These are phyloP conservation scores for Ophiostoma sp. DNA, from an alignment of 2,329 filamentous ascomycete genomes.

Conservation along the genomic window DNA sequence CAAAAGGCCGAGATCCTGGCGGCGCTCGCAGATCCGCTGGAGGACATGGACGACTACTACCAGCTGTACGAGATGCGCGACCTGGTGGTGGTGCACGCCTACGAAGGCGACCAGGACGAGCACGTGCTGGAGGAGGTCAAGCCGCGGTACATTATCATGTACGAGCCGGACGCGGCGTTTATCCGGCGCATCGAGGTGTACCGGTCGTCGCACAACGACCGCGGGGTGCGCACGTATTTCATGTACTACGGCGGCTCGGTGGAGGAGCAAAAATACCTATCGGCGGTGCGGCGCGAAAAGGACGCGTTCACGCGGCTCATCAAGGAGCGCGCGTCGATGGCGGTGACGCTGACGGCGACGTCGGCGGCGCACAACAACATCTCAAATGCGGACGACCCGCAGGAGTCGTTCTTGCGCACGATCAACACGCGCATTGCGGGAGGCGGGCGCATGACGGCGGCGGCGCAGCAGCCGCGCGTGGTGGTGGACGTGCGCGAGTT, in stretches of 20 bases:
- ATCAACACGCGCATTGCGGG: slow-evolving; percentile 96
- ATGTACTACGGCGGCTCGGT: slow-evolving; percentile 94
- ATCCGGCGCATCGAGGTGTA: slow-evolving; percentile 94
- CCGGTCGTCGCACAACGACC: slow-evolving; percentile 83
- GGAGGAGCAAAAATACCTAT: slow-evolving; percentile 90
- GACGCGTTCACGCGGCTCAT: slow-evolving; percentile 94
- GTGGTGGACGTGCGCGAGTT: slow-evolving; percentile 97
- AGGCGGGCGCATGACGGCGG: slow-evolving; percentile 79
- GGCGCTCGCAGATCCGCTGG: slow-evolving; percentile 62
- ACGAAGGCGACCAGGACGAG: slow-evolving; percentile 93
- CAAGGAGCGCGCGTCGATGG: slow-evolving; percentile 90
- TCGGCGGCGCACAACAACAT: slow-evolving; percentile 42
- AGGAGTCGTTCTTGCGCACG: slow-evolving; percentile 88
- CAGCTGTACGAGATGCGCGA: slow-evolving; percentile 88
- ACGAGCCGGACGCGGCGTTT: slow-evolving; percentile 91
- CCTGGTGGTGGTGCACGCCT: slow-evolving; percentile 82
- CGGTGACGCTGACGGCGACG: slow-evolving; percentile 74
- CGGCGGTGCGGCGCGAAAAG: slow-evolving; percentile 86
- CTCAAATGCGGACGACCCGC: slow-evolving; percentile 62
- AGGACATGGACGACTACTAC: slow-evolving; percentile 89
- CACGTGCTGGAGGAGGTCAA: slow-evolving; percentile 92
- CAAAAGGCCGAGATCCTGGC: slow-evolving; percentile 68
- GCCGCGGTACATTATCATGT: slow-evolving; percentile 96
- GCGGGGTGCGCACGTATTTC: slow-evolving; percentile 90
- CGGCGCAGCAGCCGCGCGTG: slow-evolving; percentile 79